Evolutionary conservation across 495 filamentous ascomycete genomes (phyloP), one percentile per base, ranked within the genome.

Genomic region (Astrothelium subdiscretum): DNA sequence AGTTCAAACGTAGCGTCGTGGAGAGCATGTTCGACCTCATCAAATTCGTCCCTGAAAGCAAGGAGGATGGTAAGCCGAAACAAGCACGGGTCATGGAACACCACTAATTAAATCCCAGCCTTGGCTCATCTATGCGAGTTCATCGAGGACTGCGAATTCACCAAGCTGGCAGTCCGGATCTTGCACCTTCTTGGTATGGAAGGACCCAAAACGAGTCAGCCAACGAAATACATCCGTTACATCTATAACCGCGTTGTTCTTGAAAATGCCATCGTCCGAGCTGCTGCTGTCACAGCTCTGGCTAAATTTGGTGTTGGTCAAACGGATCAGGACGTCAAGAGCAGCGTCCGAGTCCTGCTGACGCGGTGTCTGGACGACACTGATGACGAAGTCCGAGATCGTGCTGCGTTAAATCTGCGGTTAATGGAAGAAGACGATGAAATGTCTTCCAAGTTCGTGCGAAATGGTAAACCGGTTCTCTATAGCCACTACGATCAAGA

Each of bases 21-120:
- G 95, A 97, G 78, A 96, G 91, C 83, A 97, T 97, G 87, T 97
- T 97, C 68, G 94, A 99, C 72, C 79, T 99, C 48, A 99, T 99
- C 75, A 96, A 97, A 71, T 99, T 97, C 72, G 94, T 97, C 4
- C 94, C 95, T 3, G 94, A 96, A 43, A 95, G 90, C 67, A 95
- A 95, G 77, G 94, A 97, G 77, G 95, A 99, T 71, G 82, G 82
- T 84, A 71, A 67, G 78, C 68, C 32, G 57, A 43, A n/a, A 32
- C 32, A 40, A n/a, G n/a, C n/a, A n/a, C n/a, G n/a, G n/a, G n/a
- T n/a, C 22, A 48, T 31, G 20, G 12, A 27, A 29, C 12, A 43
- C n/a, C 26, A n/a, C 12, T 44, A 32, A 48, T 64, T 31, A 68
- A 31, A 58, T 13, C 31, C 61, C 29, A 83, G 91, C 95, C 24